A percentile compares a stretch with the other conserved stretches of the same genome.
phyloP scores from a whole-genome alignment of 2,329 filamentous ascomycete species.

The Hypoxylon sp. region DNA sequence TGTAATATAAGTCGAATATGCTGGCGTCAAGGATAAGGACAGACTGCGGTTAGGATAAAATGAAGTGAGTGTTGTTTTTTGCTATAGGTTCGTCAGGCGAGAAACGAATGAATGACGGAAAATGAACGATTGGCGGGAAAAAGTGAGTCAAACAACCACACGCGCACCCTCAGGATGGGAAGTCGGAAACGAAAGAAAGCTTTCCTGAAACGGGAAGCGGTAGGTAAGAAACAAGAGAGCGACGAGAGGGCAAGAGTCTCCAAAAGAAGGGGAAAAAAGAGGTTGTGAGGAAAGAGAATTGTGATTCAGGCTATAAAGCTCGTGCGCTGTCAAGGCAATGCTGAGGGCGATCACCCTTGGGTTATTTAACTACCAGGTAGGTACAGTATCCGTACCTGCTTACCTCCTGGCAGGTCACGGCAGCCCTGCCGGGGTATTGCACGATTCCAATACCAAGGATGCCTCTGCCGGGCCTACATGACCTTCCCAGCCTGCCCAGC shows the following conservation, averaged over 20 bases:
- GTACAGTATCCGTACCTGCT: too few species aligned
- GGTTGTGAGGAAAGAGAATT: conserved; percentile 14
- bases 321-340: conserved; percentile 20
- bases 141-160: conserved; percentile 26
- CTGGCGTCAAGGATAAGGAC: conserved; percentile 18
- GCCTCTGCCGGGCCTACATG: not conserved
- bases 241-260: too few species aligned
- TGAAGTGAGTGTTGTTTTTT: conserved; percentile 21
- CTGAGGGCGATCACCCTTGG: conserved; percentile 29
- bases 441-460: conserved; percentile 12
- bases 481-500: not conserved
- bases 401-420: too few species aligned
- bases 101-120: conserved; percentile 21
- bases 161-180: conserved; percentile 16
- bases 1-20: conserved; percentile 1
- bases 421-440: too few species aligned
- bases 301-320: conserved; percentile 18
- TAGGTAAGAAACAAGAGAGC: conserved; percentile 8
- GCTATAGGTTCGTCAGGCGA: conserved; percentile 21
- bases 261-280: not conserved
- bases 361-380: conserved; percentile 30
- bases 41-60: conserved; percentile 19
- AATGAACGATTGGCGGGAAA: conserved; percentile 14
- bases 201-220: conserved; percentile 27
- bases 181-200: conserved; percentile 30